Evolutionary conservation across 805 yeast genomes (phyloP), one percentile per base, ranked within the genome.

Genomic region (Dipodascopsis uninucleata): DNA sequence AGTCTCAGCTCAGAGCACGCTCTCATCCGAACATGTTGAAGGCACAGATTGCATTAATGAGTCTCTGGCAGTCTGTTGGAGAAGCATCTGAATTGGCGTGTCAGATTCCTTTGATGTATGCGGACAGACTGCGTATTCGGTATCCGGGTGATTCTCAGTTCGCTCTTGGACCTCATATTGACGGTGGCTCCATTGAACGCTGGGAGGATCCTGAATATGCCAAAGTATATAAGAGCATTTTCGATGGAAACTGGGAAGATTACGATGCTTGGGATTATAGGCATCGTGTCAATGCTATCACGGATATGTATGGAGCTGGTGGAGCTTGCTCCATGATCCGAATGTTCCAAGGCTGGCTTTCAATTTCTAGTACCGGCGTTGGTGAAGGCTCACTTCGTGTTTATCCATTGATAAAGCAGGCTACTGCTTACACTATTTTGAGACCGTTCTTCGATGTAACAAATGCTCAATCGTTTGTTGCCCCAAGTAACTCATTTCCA

Each of bases 331-430:
- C 68, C 10, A 61, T 63, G 12, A 69, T 71, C 52, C 61, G 76
- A 40, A 58, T 71, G 3, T 66, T 69, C 34, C 75, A 72, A 55
- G 75, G 75, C 5, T 71, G 75, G 74, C 51, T 71, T 14, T 62
- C 73, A 3, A 55, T 71, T 45, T 60, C 68, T 14, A 61, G 60
- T 14, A 64, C 58, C 9, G 62, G 61, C 12, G 59, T 67, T 12
- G 63, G 65, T n/a, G 70, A 68, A 45, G 75, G 76, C 5, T 63
- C 74, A 10, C 57, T 71, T 31, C 48, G 58, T 35, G 56, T 71
- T 36, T 59, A 61, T 9, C 76, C 76, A 2, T 50, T 59, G 34
- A 49, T 71, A 12, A 65, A 61, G 41, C 61, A 62, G 32, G 64
- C 61, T 14, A 67, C 68, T 10, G 67, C 75, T 2, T 72, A 72